Evolutionary conservation across 768 basidiomycete genomes (phyloP).

Genomic region (Gautieria morchelliformis): DNA sequence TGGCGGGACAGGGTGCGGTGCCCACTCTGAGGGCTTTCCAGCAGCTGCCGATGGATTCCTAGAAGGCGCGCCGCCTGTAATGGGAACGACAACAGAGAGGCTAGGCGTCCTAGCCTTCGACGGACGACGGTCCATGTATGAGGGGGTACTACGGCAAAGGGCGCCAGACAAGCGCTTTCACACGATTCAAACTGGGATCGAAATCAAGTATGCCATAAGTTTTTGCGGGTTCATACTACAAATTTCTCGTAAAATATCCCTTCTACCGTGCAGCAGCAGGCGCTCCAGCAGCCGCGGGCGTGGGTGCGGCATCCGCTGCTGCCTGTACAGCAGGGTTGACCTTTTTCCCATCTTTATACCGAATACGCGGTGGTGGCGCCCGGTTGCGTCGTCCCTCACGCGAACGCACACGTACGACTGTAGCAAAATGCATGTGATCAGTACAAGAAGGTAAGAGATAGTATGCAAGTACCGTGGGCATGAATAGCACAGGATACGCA

Average conservation of each 20-base stretch:
- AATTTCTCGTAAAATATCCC: not conserved
- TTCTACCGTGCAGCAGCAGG: not conserved
- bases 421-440: not conserved
- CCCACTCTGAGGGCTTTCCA: not conserved
- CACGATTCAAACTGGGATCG: too few species aligned
- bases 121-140: not conserved
- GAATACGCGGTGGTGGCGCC: slow-evolving; percentile 87
- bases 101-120: not conserved
- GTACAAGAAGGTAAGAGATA: not conserved
- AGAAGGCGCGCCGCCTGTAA: not conserved
- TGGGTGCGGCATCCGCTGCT: slow-evolving; percentile 78
- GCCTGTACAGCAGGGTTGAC: slow-evolving; percentile 93
- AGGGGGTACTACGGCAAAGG: too few species aligned
- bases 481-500: slow-evolving; percentile 99
- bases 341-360: slow-evolving; percentile 96
- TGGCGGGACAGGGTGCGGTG: not conserved
- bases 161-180: too few species aligned
- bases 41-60: not conserved
- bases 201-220: too few species aligned
- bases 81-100: not conserved
- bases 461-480: slow-evolving; percentile 65
- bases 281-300: slow-evolving; percentile 17
- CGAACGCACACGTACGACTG: slow-evolving; percentile 97
- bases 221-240: too few species aligned
- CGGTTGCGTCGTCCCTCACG: slow-evolving; percentile 94